Base-by-base conservation (phyloP, 2,329 filamentous ascomycete species). In the Hypoxylon sp. region DNA sequence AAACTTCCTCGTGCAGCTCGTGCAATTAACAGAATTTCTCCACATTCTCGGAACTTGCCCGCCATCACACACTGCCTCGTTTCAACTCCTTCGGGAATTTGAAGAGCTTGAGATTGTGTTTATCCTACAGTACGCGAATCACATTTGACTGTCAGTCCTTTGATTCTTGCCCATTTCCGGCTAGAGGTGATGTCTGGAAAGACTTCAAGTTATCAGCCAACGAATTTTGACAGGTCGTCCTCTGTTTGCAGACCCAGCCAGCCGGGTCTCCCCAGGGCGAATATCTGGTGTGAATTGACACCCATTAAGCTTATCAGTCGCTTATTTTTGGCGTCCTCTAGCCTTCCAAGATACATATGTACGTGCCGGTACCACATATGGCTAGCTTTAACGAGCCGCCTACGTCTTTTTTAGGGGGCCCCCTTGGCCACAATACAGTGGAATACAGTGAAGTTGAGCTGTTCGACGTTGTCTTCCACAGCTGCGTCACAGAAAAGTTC, bases 401-500 rank as follows among this genome's bases (percentile, higher is more conserved):
- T 24, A 21, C 32, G 27, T 47, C 47, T 35, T n/a, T 50, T 39
- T 32, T 35, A 35, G 39, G 56, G 13, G 13, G 48, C 37, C 52
- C 39, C 35, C 42, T 29, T 39, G 56, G 29, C 24, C 21, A 32
- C 44, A 21, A 58, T 29, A 48, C 32, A 35, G 24, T 27, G 24
- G 1, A 4, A 11, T 37, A 13, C 32, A 37, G 39, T 31, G n/a
- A 55, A 42, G 17, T 59, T 29, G 17, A 62, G 37, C 19, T 46
- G 27, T 32, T 54, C 56, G 53, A 63, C 29, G 59, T 59, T 51
- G 58, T 69, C 52, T 39, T 68, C 65, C 37, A 52, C 53, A 62
- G 65, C 21, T 69, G 62, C 64, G 65, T 69, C 61, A 61, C 61
- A 62, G 62, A 64, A 69, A 62, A 51, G 46, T 63, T 59, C 56